Evolutionary conservation across 768 basidiomycete species (phyloP), one percentile per base, ranked within the genome.

Genomic region (Phylloporus sp.): DNA sequence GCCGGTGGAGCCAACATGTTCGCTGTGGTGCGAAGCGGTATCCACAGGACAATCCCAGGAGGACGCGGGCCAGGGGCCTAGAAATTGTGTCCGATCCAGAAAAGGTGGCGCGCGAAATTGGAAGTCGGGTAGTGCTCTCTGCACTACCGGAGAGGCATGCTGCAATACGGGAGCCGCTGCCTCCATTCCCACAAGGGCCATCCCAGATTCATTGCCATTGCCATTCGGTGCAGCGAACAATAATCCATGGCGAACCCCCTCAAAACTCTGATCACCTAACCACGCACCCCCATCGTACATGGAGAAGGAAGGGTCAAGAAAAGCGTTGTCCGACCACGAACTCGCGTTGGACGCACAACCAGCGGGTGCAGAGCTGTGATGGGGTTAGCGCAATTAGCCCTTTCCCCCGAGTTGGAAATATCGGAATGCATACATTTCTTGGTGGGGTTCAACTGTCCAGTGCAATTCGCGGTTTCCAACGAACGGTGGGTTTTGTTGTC

Each of bases 401-500:
- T 37, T 7, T 2, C 33, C 35, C 11, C 32, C 13, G 9, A n/a
- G 22, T 20, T 46, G n/a, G 14, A 34, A 10, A 38, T 10, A n/a
- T 35, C 21, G 22, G 15, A 21, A 24, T n/a, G 18, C 55, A 22
- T 38, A 63, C 60, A 52, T 54, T 39, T 50, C 50, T 31, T 17
- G 48, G 17, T 4, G 18, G 9, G 27, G n/a, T 8, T 24, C 33
- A 13, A 15, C 7, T 9, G 24, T 6, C 36, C 44, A 50, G n/a
- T 42, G 4, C 21, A 22, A 15, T 22, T 31, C 37, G 14, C n/a
- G n/a, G 40, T 35, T 28, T 29, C 6, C 34, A 5, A 28, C 8
- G 22, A 24, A 13, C 14, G 45, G 21, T 1, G 20, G 11, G 38
- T 43, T 23, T 38, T 44, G 50, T 39, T 49, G 57, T 15, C 21